Conservation (phyloP, 441 rosid species). For the Gossypium gossypioides region DNA sequence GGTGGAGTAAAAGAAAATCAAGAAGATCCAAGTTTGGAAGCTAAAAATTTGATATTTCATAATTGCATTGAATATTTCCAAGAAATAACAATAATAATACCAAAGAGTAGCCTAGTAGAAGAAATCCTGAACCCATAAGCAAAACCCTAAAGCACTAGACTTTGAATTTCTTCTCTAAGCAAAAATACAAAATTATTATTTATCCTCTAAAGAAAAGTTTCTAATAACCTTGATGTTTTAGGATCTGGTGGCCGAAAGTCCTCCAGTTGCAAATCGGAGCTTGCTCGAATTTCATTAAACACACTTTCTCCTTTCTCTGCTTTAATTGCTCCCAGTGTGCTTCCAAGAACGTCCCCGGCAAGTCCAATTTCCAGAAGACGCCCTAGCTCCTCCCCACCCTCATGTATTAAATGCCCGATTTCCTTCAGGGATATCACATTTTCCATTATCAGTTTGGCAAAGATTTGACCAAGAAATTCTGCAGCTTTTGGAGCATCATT, state of each 20-base stretch:
- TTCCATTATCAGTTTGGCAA: constrained; percentile 44
- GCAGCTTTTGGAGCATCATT: constrained; percentile 46
- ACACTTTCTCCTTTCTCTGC: constrained; percentile 53
- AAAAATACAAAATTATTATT: constrained; percentile 21
- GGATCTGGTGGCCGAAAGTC: constrained; percentile 63
- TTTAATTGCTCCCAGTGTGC: constrained; percentile 53
- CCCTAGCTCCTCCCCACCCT: constrained; percentile 75
- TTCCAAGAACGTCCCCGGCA: constrained; percentile 80
- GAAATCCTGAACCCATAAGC: constrained; percentile 11
- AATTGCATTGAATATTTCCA: constrained; percentile 11
- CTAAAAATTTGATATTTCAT: neutral
- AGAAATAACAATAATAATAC: constrained; percentile 10
- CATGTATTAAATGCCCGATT: constrained; percentile 41
- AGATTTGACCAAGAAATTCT: constrained; percentile 47
- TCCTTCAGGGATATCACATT: constrained; percentile 44
- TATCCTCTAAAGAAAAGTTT: constrained; percentile 49
- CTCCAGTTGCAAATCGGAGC: constrained; percentile 60
- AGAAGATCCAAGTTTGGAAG: neutral
- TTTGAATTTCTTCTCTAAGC: constrained; percentile 19
- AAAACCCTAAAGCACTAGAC: constrained; percentile 11
- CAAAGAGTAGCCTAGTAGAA: constrained; percentile 3
- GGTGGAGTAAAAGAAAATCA: neutral
- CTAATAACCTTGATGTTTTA: constrained; percentile 11
- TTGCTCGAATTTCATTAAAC: constrained; percentile 39
- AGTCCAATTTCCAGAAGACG: constrained; percentile 51